Evolutionary conservation across 1,139 yeast genomes (phyloP).

Genomic region (Protomyces macrosporus): DNA sequence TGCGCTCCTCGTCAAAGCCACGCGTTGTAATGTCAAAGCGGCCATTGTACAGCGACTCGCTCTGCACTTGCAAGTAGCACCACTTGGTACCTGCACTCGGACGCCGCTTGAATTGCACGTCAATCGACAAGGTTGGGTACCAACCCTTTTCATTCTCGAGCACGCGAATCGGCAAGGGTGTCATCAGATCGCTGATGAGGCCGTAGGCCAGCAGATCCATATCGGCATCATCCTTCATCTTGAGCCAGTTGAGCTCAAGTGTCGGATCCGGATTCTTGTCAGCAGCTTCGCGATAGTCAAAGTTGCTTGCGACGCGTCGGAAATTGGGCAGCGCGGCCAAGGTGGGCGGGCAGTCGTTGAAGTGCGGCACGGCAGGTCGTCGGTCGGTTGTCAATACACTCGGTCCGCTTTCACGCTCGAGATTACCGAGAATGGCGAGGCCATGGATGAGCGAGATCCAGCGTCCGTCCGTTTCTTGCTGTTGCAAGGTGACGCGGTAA

Average conservation of each 20-base stretch:
- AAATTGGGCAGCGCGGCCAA: conserved; percentile 1
- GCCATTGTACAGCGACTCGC: conserved; percentile 15
- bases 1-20: conserved; percentile 8
- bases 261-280: background rate
- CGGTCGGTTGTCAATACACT: conserved; percentile 2
- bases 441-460: conserved; percentile 21
- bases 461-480: conserved; percentile 8
- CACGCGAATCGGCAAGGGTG: conserved; percentile 19
- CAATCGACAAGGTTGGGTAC: conserved; percentile 20
- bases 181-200: conserved; percentile 22
- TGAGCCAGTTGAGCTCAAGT: conserved; percentile 15
- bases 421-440: conserved; percentile 10
- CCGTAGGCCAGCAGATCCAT: conserved; percentile 19
- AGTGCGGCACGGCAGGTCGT: background rate
- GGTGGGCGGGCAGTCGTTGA: conserved; percentile 3
- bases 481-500: conserved; percentile 9
- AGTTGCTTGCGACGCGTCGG: conserved; percentile 19
- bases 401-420: conserved; percentile 11
- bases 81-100: conserved; percentile 1
- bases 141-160: conserved; percentile 9
- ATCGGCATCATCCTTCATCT: conserved; percentile 8
- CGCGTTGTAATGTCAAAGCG: conserved; percentile 21
- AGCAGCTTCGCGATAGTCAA: conserved; percentile 9
- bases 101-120: conserved; percentile 16
- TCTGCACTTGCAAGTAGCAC: conserved; percentile 9